phyloP scores from a whole-genome alignment of 441 rosid genomes.

The Jatropha podagrica region DNA sequence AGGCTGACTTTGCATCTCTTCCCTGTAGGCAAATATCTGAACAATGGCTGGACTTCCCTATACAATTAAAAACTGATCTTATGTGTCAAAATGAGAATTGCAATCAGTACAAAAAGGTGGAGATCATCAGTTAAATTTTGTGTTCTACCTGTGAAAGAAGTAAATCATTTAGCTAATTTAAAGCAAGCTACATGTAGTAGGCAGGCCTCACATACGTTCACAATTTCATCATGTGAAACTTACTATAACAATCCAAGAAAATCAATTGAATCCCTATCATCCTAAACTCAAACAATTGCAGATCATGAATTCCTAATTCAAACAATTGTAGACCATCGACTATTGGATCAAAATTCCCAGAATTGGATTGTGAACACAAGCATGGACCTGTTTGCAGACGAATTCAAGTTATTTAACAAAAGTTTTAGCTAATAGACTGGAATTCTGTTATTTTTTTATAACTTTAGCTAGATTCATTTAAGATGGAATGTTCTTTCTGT shows the following conservation, averaged over 20 bases:
- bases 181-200: background rate
- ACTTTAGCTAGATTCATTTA: too few relatives aligned
- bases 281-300: constrained; percentile 10
- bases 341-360: background rate
- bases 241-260: background rate
- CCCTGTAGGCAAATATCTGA: constrained; percentile 71
- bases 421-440: background rate
- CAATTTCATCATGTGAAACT: constrained; percentile 4
- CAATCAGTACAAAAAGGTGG: background rate
- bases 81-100: background rate
- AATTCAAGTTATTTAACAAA: background rate
- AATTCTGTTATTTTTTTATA: too few relatives aligned
- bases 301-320: constrained; percentile 2
- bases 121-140: background rate
- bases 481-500: too few relatives aligned
- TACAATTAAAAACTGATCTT: constrained; percentile 13
- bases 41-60: constrained; percentile 93
- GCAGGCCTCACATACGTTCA: background rate
- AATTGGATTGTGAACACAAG: background rate
- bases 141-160: constrained; percentile 12
- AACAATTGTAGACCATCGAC: background rate
- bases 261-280: too few relatives aligned
- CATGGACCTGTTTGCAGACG: background rate
- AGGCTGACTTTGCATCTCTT: constrained; percentile 70
- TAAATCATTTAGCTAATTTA: background rate